Conservation (phyloP, 2,329 filamentous ascomycete species). For the Ascochyta lentis region DNA sequence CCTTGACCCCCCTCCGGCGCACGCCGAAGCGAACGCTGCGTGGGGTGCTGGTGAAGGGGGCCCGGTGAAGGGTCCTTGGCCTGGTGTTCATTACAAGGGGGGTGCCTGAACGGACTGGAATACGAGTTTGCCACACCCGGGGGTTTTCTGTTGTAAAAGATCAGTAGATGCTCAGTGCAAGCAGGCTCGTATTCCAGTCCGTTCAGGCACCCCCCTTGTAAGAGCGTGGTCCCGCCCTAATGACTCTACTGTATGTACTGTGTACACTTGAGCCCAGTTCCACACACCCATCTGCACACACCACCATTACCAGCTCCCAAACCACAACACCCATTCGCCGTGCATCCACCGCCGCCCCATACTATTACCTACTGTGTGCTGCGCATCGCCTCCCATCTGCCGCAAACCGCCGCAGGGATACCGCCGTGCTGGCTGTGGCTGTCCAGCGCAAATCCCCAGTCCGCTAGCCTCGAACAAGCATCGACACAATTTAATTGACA, state of each 20-base stretch:
- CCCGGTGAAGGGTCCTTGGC: background rate
- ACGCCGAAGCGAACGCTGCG: constrained; percentile 11
- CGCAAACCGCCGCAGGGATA: constrained; percentile 5
- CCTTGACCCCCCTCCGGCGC: constrained; percentile 15
- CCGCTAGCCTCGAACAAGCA: constrained; percentile 20
- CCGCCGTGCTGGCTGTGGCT: background rate
- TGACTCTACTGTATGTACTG: background rate
- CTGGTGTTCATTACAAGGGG: background rate
- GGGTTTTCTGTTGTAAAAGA: no score
- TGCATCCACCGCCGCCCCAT: background rate
- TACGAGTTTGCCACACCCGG: no score
- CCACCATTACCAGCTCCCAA: no score
- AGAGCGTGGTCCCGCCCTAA: constrained; percentile 1
- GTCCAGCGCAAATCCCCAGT: constrained; percentile 5
- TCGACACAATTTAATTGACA: constrained; percentile 29
- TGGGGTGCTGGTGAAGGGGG: background rate
- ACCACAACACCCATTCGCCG: no score
- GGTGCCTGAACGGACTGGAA: no score
- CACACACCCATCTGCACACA: no score
- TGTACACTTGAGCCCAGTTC: no score
- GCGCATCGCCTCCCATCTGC: background rate
- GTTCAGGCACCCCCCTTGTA: no score
- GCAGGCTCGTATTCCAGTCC: no score
- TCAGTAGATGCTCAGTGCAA: no score
- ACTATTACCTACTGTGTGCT: background rate